A percentile compares a stretch with the other conserved stretches of the same genome.
Evolutionary conservation across 257 asterid genomes (phyloP).

Genomic region (Scutellaria barbata): DNA sequence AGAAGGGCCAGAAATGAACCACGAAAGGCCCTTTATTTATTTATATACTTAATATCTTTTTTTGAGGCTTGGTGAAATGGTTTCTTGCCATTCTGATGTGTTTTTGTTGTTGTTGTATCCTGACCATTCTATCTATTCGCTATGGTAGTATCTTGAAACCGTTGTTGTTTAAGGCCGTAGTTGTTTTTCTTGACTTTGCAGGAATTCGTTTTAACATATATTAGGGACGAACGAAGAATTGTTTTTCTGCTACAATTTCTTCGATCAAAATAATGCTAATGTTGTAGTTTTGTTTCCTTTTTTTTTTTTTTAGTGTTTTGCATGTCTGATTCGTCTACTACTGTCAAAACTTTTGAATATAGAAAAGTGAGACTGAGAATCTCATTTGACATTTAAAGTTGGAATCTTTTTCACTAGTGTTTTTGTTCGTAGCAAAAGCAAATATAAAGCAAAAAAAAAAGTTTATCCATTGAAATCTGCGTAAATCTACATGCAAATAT

Average conservation of each 20-base stretch:
- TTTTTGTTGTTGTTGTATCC: constrained; percentile 24
- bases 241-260: neutral
- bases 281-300: too few relatives aligned
- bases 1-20: constrained; percentile 72
- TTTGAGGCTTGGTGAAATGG: constrained; percentile 24
- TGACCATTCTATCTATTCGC: constrained; percentile 8
- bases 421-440: too few relatives aligned
- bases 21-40: constrained; percentile 5
- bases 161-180: neutral
- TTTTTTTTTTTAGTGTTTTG: too few relatives aligned
- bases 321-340: too few relatives aligned
- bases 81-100: constrained; percentile 34
- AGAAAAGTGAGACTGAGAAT: too few relatives aligned
- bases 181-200: neutral
- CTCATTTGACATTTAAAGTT: too few relatives aligned
- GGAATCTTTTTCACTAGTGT: too few relatives aligned
- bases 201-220: neutral
- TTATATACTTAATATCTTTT: neutral
- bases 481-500: too few relatives aligned
- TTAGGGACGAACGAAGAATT: too few relatives aligned
- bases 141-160: constrained; percentile 24
- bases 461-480: too few relatives aligned
- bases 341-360: too few relatives aligned
- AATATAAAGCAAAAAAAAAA: too few relatives aligned
- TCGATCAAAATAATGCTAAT: neutral